Conservation (phyloP, 192 early-diverging fungal genomes). For the Dissophora globulifera region DNA sequence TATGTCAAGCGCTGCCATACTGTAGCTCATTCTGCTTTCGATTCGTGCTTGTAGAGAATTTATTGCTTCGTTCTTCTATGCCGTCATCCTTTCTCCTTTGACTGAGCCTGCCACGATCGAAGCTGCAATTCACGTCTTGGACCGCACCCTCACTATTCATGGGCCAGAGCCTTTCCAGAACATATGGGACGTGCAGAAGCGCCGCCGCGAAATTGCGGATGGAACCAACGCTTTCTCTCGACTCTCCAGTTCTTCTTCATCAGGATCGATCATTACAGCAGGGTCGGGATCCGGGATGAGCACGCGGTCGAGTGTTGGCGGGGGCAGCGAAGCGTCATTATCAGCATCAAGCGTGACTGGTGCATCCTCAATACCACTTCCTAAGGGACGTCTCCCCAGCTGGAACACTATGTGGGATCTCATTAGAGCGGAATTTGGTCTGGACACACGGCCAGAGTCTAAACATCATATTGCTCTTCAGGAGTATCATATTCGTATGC, state of each 20-base stretch:
- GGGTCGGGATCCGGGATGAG: constrained; percentile 7
- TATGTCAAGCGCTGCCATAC: no score
- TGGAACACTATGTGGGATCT: constrained; percentile 49
- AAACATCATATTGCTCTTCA: constrained; percentile 34
- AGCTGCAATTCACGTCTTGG: constrained; percentile 37
- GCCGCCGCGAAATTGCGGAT: constrained; percentile 37
- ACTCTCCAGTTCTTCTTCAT: constrained; percentile 3
- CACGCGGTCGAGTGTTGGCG: neutral
- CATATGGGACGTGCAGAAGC: constrained; percentile 41
- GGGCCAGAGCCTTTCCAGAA: constrained; percentile 33
- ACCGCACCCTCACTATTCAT: constrained; percentile 35
- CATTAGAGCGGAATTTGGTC: constrained; percentile 24
- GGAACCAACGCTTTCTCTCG: constrained; percentile 27
- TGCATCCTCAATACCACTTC: neutral
- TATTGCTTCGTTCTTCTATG: constrained; percentile 38
- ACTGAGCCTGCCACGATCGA: constrained; percentile 42
- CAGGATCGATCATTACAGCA: neutral
- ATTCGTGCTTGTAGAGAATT: constrained; percentile 20
- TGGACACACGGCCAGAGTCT: constrained; percentile 35
- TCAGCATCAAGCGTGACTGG: neutral
- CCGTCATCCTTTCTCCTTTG: constrained; percentile 35
- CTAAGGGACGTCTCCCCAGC: constrained; percentile 23
- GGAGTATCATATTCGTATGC: constrained; percentile 23
- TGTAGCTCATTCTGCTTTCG: neutral
- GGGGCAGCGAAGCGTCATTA: neutral